Percentiles rank a stretch among this genome's conserved stretches.
These are phyloP conservation scores for Malassezia vespertilionis DNA, from an alignment of 1,284 basidiomycete species.

Conservation along the genomic window DNA sequence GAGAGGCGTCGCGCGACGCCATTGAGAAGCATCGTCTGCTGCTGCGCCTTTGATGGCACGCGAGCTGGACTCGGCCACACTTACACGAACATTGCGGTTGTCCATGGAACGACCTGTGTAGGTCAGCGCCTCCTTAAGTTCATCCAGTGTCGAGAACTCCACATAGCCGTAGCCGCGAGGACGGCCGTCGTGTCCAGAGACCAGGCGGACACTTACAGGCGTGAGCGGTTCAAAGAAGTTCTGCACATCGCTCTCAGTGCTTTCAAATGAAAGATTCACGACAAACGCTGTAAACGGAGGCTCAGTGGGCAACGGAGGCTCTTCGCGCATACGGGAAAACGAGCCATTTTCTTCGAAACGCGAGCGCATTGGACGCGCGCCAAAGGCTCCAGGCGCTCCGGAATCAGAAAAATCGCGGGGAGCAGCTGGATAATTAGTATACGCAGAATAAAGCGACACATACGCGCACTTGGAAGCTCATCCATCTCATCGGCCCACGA, in stretches of 20 bases:
- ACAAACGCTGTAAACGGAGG: constrained; percentile 93
- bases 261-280: constrained; percentile 89
- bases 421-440: not conserved
- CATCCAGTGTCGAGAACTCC: constrained; percentile 74
- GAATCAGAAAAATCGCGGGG: constrained; percentile 4
- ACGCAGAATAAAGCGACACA: not conserved
- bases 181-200: constrained; percentile 73
- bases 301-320: constrained; percentile 82
- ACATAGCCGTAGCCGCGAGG: constrained; percentile 97
- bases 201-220: constrained; percentile 69
- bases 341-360: constrained; percentile 28
- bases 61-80: constrained; percentile 79
- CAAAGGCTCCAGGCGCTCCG: constrained; percentile 27
- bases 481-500: constrained; percentile 47
- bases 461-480: constrained; percentile 39
- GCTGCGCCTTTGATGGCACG: constrained; percentile 20
- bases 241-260: constrained; percentile 69
- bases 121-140: constrained; percentile 62
- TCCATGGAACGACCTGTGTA: constrained; percentile 52
- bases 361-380: constrained; percentile 21
- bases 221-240: constrained; percentile 53
- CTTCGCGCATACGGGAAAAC: constrained; percentile 59
- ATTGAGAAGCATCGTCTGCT: constrained; percentile 55
- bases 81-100: constrained; percentile 72
- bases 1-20: constrained; percentile 78